phyloP scores from a whole-genome alignment of 176 grass and related monocot species.

The Cenchrus fungigraminus region DNA sequence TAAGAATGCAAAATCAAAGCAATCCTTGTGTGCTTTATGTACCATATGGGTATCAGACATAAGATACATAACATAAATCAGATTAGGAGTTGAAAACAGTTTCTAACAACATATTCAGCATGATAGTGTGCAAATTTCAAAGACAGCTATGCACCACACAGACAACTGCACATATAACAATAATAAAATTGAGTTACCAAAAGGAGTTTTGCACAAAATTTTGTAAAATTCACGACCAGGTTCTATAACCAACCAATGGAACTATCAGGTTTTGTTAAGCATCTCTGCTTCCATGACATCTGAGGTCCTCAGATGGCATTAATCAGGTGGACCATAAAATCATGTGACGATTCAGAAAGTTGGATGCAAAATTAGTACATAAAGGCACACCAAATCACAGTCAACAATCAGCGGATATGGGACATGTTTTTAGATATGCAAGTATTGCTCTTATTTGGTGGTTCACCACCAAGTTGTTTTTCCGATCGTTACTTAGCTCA shows the following conservation, averaged over 20 bases:
- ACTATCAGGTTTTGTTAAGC: background rate
- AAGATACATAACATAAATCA: background rate
- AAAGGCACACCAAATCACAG: slow-evolving; percentile 18
- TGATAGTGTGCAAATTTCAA: background rate
- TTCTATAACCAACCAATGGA: background rate
- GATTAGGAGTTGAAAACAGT: background rate
- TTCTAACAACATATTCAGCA: background rate
- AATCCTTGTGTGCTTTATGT: background rate
- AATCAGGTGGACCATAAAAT: background rate
- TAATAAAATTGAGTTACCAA: background rate
- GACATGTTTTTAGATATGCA: slow-evolving; percentile 27
- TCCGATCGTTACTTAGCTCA: slow-evolving; percentile 14
- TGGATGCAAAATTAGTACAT: slow-evolving; percentile 24
- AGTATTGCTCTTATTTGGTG: slow-evolving; percentile 38
- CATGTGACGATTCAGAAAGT: background rate
- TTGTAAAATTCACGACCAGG: background rate
- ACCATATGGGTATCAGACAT: background rate
- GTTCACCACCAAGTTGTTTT: slow-evolving; percentile 24
- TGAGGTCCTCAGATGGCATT: background rate
- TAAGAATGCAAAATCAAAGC: background rate
- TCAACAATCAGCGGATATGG: slow-evolving; percentile 29
- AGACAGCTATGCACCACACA: background rate
- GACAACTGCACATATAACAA: background rate
- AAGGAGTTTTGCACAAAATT: background rate
- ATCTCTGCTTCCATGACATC: background rate